Evolutionary conservation across 352 stramenopile species (phyloP), one percentile per base, ranked within the genome.

Genomic region (Phytopythium cucurbitacearum): DNA sequence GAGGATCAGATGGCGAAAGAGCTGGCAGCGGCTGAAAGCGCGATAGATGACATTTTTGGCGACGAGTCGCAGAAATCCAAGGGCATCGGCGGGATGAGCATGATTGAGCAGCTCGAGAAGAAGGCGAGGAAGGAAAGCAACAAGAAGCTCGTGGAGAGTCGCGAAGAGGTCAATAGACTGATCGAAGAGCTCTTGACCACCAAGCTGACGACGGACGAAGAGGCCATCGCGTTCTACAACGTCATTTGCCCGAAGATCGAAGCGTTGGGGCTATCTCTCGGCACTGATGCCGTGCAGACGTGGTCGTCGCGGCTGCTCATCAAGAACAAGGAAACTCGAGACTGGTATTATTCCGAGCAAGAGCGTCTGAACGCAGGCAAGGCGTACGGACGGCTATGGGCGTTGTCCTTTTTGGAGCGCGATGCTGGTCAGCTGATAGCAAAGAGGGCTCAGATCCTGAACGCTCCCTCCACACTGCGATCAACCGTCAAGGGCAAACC

Each of bases 51-150:
- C 53, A 91, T 93, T 32, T 95, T 93, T 42, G 82, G 85, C 1
- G 80, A 91, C 46, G 82, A 91, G 51, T 78, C 83, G n/a, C 67
- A 85, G 53, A 69, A 80, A 35, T 53, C 71, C 0, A 88, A 87
- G 51, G 80, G 73, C 4, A 53, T 65, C 42, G 79, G 76, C n/a
- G 81, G 85, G 10, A 92, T 92, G 73, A 88, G 69, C 42, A 90
- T 95, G 80, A 91, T 95, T 37, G 80, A 95, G 58, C 79, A 94
- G 51, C 67, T 95, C 3, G 85, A 95, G 63, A 91, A 91, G 61
- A 91, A 93, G 48, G 85, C 85, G 4, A 67, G 85, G 7, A 87
- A 85, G 45, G 83, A 93, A 35, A 87, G 71, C 64, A 95, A 95
- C 69, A 92, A 91, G 66, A 92, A 91, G 62, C 69, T 95, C 2